phyloP scores from a whole-genome alignment of 2,329 filamentous ascomycete species.

The Penicillium sclerotiorum region DNA sequence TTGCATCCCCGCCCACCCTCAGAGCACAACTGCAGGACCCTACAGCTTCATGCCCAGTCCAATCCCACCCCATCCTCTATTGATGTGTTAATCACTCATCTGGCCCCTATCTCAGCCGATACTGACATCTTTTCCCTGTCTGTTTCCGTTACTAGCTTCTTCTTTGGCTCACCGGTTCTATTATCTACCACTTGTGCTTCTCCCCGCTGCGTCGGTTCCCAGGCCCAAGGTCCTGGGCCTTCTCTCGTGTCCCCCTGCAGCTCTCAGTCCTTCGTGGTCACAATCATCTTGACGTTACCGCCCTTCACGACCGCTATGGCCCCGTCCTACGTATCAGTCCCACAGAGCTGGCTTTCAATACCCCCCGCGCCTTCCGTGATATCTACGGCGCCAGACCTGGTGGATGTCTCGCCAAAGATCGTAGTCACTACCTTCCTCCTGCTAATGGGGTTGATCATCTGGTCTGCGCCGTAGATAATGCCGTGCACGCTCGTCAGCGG shows the following conservation, averaged over 20 bases:
- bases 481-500: slow-evolving; percentile 19
- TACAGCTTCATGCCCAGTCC: slow-evolving; percentile 6
- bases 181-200: slow-evolving; percentile 23
- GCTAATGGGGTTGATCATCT: slow-evolving; percentile 42
- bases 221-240: slow-evolving; percentile 30
- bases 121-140: neutral
- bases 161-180: slow-evolving; percentile 8
- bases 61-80: neutral
- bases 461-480: slow-evolving; percentile 23
- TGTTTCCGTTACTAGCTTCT: neutral
- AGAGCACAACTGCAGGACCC: slow-evolving; percentile 15
- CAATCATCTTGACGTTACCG: slow-evolving; percentile 23
- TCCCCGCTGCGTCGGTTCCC: slow-evolving; percentile 32
- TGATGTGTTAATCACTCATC: neutral
- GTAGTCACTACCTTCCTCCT: slow-evolving; percentile 18
- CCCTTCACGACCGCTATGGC: slow-evolving; percentile 27
- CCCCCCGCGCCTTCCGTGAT: slow-evolving; percentile 32
- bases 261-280: slow-evolving; percentile 25
- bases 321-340: slow-evolving; percentile 23
- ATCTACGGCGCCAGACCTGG: slow-evolving; percentile 34
- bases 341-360: slow-evolving; percentile 31
- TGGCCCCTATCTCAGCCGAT: neutral
- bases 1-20: slow-evolving; percentile 20
- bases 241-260: slow-evolving; percentile 26
- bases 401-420: slow-evolving; percentile 25